Evolutionary conservation across 2,329 filamentous ascomycete genomes (phyloP), one percentile per base, ranked within the genome.

Genomic region (Sporothrix schenckii): DNA sequence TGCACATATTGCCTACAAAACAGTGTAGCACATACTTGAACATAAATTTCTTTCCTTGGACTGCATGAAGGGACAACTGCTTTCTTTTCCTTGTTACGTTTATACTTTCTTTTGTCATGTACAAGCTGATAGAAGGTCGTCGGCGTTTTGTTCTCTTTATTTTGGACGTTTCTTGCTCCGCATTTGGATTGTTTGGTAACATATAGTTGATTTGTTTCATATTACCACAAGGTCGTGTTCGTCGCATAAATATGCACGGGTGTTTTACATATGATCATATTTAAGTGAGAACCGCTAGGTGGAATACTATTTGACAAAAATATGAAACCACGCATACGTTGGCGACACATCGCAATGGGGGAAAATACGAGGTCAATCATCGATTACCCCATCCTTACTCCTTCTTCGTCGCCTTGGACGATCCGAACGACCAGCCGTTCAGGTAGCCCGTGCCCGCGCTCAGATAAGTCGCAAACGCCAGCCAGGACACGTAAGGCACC

Each of bases 401-500:
- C 60, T 39, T 79, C 27, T 77, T 77, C 58, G 77, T 74, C 19
- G 50, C 7, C 53, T 68, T 65, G 13, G 16, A 19, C 41, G 60
- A 27, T 30, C 72, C 76, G 71, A 91, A 81, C 74, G 87, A 84
- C 91, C 91, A 93, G 65, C 83, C 80, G 78, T 93, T 93, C 79
- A 93, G 78, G 73, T 89, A 83, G 1, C 90, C 89, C 2, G 89
- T 85, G 0, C 88, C 88, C 0, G 87, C 88, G 76, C 89, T 92
- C 68, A 98, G 83, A 78, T 97, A 98, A 0, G 91, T 93, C 44
- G 93, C 94, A 78, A 96, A 97, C 68, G 89, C 83, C 75, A 97
- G 81, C 94, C 94, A 98, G 19, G 83, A 91, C 34, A 96, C 81
- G 78, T 97, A 98, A 0, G 94, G 94, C 30, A 87, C 86, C 80